Base-by-base conservation (phyloP, 2,329 filamentous ascomycete species). In the Tolypocladium guangdongense region DNA sequence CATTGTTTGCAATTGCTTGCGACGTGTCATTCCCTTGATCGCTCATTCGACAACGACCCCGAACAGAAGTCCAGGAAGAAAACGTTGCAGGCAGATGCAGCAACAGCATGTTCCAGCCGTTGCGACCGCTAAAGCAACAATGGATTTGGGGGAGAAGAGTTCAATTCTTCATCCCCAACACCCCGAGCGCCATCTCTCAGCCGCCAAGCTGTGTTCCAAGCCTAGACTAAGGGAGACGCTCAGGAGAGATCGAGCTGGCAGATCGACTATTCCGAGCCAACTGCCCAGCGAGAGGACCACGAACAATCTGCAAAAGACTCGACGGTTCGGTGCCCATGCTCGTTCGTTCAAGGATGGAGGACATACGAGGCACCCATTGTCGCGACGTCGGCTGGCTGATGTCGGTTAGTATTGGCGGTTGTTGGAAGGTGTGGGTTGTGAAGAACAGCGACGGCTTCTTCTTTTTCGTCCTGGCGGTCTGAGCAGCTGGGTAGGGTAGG, bases 171-270 rank as follows among this genome's bases (percentile, higher is more conserved):
- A 86, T 72, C 84, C 80, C 84, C 87, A 91, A 91, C 75, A 85
- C 86, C 87, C 83, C 78, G 71, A 68, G 70, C 74, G 70, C 72
- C 76, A 68, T 82, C 80, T 84, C 81, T 82, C 76, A 70, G 67
- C 66, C 67, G 64, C 64, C 76, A 79, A 72, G 69, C 71, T 69
- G 58, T 71, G 50, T 71, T 68, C 60, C 66, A 74, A 66, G 71
- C 71, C 67, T 76, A 67, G 60, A 67, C 69, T 68, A 74, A 84
- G 81, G 81, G 81, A 80, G 78, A 74, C 67, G 73, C 66, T 64
- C 70, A 71, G 78, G 87, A 89, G 78, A 75, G 72, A 87, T 90
- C 86, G 87, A 90, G 86, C 87, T 90, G 85, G 83, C 78, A 72
- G 69, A 63, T 56, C 61, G 58, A 56, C 70, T 65, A 65, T 62